phyloP scores from a whole-genome alignment of 176 grass and related monocot species.

The Aegilops umbellulata region DNA sequence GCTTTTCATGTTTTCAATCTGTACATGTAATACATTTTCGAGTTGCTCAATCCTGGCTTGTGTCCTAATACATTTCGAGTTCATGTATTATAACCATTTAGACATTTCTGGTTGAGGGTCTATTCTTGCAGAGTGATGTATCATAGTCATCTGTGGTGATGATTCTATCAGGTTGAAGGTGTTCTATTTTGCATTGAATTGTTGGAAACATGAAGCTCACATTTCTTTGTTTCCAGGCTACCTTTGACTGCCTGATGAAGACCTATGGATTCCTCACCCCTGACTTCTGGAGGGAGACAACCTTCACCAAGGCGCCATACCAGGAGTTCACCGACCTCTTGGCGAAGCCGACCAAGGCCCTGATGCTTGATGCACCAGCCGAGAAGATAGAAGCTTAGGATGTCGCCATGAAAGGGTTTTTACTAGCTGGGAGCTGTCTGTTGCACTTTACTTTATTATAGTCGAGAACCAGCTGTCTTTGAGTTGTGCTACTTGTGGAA shows the following conservation, averaged over 20 bases:
- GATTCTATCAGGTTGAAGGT: not conserved
- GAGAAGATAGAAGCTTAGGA: constrained; percentile 64
- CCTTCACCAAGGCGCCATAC: constrained; percentile 50
- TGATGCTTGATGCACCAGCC: constrained; percentile 40
- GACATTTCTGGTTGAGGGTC: not conserved
- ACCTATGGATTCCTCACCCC: constrained; percentile 89
- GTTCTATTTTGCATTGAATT: not conserved
- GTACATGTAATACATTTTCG: too few relatives aligned
- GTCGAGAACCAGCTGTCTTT: constrained; percentile 11
- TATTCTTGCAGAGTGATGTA: too few relatives aligned
- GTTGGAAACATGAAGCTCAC: not conserved
- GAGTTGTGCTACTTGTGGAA: constrained; percentile 9
- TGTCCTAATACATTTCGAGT: not conserved
- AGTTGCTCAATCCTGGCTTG: not conserved
- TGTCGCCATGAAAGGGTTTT: constrained; percentile 21
- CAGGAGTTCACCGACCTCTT: constrained; percentile 79
- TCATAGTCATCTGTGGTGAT: not conserved
- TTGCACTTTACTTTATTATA: constrained; percentile 32
- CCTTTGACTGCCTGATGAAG: constrained; percentile 83
- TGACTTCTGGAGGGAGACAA: constrained; percentile 77
- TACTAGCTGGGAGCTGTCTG: not conserved
- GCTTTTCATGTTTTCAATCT: too few relatives aligned
- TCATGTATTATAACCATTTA: not conserved
- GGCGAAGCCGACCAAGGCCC: constrained; percentile 57
- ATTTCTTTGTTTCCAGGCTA: constrained; percentile 47